phyloP scores from a whole-genome alignment of 352 stramenopile species.

The Phytophthora parvispora region DNA sequence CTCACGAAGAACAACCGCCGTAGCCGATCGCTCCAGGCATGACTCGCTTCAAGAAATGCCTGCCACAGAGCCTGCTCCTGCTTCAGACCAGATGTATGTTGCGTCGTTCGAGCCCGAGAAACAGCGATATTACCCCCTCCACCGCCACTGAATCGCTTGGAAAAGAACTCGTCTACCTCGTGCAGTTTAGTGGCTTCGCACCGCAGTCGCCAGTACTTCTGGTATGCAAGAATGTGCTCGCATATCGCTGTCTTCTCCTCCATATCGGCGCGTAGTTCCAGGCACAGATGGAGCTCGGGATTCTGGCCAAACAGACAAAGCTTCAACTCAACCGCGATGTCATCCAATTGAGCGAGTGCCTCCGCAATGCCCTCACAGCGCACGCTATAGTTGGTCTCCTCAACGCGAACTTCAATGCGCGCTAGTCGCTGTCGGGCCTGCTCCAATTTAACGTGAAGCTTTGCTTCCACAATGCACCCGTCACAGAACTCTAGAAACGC shows the following conservation, averaged over 20 bases:
- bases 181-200: constrained; percentile 64
- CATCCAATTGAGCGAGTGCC: constrained; percentile 42
- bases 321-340: constrained; percentile 43
- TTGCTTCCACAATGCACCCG: constrained; percentile 64
- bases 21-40: constrained; percentile 55
- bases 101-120: constrained; percentile 10
- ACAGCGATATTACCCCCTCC: constrained; percentile 17
- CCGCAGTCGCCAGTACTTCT: constrained; percentile 51
- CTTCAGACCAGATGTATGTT: constrained; percentile 17
- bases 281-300: constrained; percentile 42
- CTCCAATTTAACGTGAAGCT: constrained; percentile 47
- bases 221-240: constrained; percentile 48
- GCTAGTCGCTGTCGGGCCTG: constrained; percentile 39
- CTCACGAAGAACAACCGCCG: constrained; percentile 54
- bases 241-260: constrained; percentile 44
- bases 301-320: constrained; percentile 56
- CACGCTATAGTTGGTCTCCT: constrained; percentile 54
- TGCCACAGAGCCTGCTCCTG: constrained; percentile 40
- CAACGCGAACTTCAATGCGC: constrained; percentile 39
- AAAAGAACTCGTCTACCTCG: constrained; percentile 74
- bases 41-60: constrained; percentile 39
- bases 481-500: constrained; percentile 47
- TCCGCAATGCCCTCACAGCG: constrained; percentile 41
- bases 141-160: constrained; percentile 23
- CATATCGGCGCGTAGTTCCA: constrained; percentile 42